A percentile compares a stretch with the other conserved stretches of the same genome.
These are phyloP conservation scores for Hypoxylon sp. DNA, from an alignment of 2,329 filamentous ascomycete genomes.

Conservation along the genomic window DNA sequence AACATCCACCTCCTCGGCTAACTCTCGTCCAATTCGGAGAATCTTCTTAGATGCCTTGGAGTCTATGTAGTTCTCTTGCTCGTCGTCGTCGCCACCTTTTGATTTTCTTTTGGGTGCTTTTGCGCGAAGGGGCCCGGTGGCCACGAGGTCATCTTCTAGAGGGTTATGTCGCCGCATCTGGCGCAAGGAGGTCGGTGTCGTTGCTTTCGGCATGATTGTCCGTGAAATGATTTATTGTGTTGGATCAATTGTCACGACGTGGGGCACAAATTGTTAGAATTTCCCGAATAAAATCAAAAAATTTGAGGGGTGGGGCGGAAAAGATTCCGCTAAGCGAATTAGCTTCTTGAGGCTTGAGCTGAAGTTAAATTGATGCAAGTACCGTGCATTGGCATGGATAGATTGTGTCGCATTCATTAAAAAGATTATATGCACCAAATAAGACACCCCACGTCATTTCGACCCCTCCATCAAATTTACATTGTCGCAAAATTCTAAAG, in stretches of 20 bases:
- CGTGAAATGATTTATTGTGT: slow-evolving; percentile 1
- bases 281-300: slow-evolving; percentile 32
- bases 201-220: slow-evolving; percentile 80
- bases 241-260: slow-evolving; percentile 29
- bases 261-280: slow-evolving; percentile 28
- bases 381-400: too few species aligned
- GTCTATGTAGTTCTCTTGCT: slow-evolving; percentile 79
- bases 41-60: slow-evolving; percentile 90
- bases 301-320: slow-evolving; percentile 34
- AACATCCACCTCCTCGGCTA: slow-evolving; percentile 81
- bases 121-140: slow-evolving; percentile 74
- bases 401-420: too few species aligned
- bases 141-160: slow-evolving; percentile 84
- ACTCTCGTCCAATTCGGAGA: slow-evolving; percentile 85
- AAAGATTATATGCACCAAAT: slow-evolving; percentile 5
- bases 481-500: slow-evolving; percentile 31
- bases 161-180: slow-evolving; percentile 82
- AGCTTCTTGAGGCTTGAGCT: slow-evolving; percentile 22
- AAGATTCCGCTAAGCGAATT: slow-evolving; percentile 26
- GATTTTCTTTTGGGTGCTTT: slow-evolving; percentile 76
- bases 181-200: slow-evolving; percentile 64
- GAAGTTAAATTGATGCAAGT: not conserved
- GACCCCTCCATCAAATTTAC: slow-evolving; percentile 20
- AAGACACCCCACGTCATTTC: slow-evolving; percentile 16
- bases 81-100: slow-evolving; percentile 69